phyloP scores from a whole-genome alignment of 1,139 yeast genomes.

The Blastobotrys malaysiensis region DNA sequence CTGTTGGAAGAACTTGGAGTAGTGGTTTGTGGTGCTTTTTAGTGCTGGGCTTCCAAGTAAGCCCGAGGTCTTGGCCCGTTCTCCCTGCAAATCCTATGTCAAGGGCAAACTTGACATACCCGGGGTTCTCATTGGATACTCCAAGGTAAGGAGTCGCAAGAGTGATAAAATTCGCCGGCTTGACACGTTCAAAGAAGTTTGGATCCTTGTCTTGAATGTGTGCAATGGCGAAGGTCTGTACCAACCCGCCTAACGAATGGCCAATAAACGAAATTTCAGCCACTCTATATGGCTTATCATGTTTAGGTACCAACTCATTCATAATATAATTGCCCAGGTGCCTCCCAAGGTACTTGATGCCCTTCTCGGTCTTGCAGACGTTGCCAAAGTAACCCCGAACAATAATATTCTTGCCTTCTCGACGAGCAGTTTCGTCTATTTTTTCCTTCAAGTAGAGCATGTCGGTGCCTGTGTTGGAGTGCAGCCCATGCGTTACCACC shows the following conservation, averaged over 20 bases:
- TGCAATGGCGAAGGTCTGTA: constrained; percentile 87
- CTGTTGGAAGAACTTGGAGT: constrained; percentile 68
- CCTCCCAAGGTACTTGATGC: constrained; percentile 79
- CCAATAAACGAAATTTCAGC: constrained; percentile 76
- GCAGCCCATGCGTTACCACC: constrained; percentile 83
- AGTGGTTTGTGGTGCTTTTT: constrained; percentile 48
- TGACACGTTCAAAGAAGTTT: constrained; percentile 56
- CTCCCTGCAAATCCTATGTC: constrained; percentile 88
- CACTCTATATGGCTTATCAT: constrained; percentile 32
- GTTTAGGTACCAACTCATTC: constrained; percentile 44
- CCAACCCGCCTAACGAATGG: constrained; percentile 89
- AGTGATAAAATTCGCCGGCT: constrained; percentile 78
- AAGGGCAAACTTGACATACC: constrained; percentile 74
- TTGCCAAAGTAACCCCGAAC: constrained; percentile 83
- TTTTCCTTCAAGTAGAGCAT: constrained; percentile 81
- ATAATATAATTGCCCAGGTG: constrained; percentile 74
- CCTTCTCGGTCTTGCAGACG: constrained; percentile 85
- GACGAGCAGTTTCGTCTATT: constrained; percentile 49
- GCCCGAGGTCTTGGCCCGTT: constrained; percentile 88
- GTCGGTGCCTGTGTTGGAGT: constrained; percentile 85
- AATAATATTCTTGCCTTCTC: constrained; percentile 54
- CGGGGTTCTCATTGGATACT: constrained; percentile 79
- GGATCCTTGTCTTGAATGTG: constrained; percentile 69
- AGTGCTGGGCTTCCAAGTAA: constrained; percentile 40
- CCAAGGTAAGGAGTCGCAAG: constrained; percentile 89